A percentile compares a stretch with the other conserved stretches of the same genome.
Evolutionary conservation across 1,284 basidiomycete genomes (phyloP).

Genomic region (Moesziomyces sp.): DNA sequence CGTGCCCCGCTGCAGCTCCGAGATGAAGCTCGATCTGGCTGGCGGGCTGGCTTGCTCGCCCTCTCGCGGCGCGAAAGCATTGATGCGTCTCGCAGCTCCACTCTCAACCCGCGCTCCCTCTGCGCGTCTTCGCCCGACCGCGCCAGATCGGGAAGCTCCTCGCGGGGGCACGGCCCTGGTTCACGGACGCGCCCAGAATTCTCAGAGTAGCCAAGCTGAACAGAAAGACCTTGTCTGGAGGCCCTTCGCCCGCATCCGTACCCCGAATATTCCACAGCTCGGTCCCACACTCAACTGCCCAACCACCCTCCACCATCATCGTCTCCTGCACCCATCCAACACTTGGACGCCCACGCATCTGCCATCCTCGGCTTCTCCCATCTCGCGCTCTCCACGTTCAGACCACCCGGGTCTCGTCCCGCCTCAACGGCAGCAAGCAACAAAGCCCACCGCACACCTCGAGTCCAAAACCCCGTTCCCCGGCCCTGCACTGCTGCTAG

Average conservation of each 20-base stretch:
- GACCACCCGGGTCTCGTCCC: neutral
- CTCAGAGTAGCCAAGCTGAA: neutral
- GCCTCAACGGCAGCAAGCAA: too few species aligned
- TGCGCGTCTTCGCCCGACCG: neutral
- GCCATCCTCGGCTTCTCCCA: neutral
- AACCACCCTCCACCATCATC: constrained; percentile 5
- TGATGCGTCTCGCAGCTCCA: neutral
- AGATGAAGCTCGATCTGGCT: neutral
- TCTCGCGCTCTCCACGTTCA: neutral
- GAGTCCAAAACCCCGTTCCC: neutral
- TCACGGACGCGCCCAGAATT: neutral
- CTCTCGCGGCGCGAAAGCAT: neutral
- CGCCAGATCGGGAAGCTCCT: neutral
- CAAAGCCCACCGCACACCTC: neutral
- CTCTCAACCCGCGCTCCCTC: too few species aligned
- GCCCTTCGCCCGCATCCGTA: constrained; percentile 11
- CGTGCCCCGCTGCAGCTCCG: too few species aligned
- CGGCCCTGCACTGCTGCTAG: neutral
- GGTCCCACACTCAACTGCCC: constrained; percentile 5
- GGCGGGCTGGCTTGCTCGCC: neutral
- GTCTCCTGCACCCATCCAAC: neutral
- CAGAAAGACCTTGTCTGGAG: too few species aligned
- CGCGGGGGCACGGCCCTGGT: neutral
- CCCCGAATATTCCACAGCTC: constrained; percentile 25
- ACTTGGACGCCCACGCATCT: neutral